Evolutionary conservation across 305 asterid genomes (phyloP).

Genomic region (Solanum chacoense): DNA sequence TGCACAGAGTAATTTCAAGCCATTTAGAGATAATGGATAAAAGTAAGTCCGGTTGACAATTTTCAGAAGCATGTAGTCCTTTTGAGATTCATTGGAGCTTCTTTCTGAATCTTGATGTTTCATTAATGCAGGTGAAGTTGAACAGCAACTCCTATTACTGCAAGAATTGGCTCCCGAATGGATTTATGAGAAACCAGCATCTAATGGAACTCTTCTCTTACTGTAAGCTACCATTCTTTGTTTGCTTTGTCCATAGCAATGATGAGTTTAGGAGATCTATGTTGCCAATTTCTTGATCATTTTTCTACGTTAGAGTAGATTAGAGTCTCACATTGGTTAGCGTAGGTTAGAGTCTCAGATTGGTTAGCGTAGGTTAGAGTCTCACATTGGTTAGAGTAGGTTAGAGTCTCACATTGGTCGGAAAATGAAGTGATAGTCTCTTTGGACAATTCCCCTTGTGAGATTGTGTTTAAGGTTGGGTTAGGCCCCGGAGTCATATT

Average conservation of each 20-base stretch:
- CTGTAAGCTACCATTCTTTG: constrained; percentile 25
- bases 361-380: neutral
- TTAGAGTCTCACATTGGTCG: neutral
- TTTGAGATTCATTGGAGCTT: neutral
- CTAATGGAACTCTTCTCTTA: constrained; percentile 51
- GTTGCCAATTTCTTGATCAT: neutral
- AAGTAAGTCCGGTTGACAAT: constrained; percentile 28
- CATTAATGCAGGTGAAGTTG: constrained; percentile 50
- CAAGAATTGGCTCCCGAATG: constrained; percentile 81
- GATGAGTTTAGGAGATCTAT: neutral
- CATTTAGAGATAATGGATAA: constrained; percentile 34
- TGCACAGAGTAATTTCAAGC: constrained; percentile 42
- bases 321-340: neutral
- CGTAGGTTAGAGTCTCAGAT: too few relatives aligned
- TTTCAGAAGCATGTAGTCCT: neutral
- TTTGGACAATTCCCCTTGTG: neutral
- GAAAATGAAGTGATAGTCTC: neutral
- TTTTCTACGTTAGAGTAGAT: neutral
- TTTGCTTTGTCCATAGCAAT: neutral
- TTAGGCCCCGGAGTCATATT: neutral
- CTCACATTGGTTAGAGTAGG: neutral
- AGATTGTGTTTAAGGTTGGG: neutral
- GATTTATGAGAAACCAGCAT: constrained; percentile 47
- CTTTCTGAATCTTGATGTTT: neutral
- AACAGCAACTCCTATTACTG: constrained; percentile 65